Conservation (phyloP, 1,284 basidiomycete species). For the Ceratobasidium papillatum region DNA sequence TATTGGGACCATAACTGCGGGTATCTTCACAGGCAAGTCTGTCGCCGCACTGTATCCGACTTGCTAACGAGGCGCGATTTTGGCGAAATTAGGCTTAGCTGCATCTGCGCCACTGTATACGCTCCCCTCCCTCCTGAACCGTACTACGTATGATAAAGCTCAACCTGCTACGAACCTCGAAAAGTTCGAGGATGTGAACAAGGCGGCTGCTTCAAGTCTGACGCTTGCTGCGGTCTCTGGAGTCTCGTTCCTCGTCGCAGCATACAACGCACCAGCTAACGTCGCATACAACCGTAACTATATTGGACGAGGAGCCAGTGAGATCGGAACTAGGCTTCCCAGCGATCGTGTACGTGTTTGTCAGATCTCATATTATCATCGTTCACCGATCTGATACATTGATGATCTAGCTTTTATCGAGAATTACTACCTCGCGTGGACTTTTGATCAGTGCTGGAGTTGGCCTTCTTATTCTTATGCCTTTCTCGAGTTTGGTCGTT, state of each 20-base stretch:
- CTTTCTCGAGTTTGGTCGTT: conserved; percentile 28
- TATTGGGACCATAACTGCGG: conserved; percentile 23
- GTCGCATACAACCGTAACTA: conserved; percentile 24
- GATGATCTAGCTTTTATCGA: conserved; percentile 16
- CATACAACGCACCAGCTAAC: conserved; percentile 8
- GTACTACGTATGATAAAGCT: conserved; percentile 14
- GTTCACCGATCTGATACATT: neutral
- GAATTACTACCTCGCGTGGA: conserved; percentile 13
- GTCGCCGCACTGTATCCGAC: neutral
- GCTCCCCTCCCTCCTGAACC: conserved; percentile 24
- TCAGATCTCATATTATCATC: neutral
- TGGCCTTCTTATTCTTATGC: conserved; percentile 5
- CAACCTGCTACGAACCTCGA: conserved; percentile 33
- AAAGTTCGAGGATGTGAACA: conserved; percentile 35
- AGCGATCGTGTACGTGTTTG: conserved; percentile 19
- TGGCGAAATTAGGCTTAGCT: neutral
- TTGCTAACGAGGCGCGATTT: neutral
- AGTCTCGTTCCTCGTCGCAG: conserved; percentile 29
- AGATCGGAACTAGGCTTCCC: conserved; percentile 16
- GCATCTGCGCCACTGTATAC: conserved; percentile 33
- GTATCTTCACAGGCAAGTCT: conserved; percentile 30
- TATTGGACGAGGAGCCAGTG: conserved; percentile 20
- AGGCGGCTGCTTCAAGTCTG: conserved; percentile 20
- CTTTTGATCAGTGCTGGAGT: conserved; percentile 22
- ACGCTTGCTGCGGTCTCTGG: conserved; percentile 27